Percentiles rank a stretch among this genome's conserved stretches.
These are phyloP conservation scores for Cutaneotrichosporon sp. DNA, from an alignment of 1,284 basidiomycete species.

Conservation along the genomic window DNA sequence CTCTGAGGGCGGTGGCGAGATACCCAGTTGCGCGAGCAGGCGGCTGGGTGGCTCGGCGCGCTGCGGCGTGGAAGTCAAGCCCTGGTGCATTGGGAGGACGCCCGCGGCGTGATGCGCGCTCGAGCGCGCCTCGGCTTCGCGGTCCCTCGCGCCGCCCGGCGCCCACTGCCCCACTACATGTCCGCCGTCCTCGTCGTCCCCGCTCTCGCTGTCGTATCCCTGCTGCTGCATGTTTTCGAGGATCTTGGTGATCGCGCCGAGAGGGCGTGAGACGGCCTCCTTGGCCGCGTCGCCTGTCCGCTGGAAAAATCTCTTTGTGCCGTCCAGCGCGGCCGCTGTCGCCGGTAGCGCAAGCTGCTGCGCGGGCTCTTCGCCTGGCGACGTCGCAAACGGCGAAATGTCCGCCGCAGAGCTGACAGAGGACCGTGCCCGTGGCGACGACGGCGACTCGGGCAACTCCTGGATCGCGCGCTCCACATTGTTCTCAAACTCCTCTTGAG, in stretches of 20 bases:
- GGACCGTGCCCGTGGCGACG: conserved; percentile 15
- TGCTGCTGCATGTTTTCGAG: conserved; percentile 58
- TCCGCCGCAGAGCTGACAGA: conserved; percentile 16
- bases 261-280: conserved; percentile 71
- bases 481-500: conserved; percentile 85
- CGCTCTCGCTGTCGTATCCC: conserved; percentile 27
- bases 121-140: not conserved
- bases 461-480: conserved; percentile 71
- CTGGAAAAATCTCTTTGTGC: conserved; percentile 70
- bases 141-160: conserved; percentile 3
- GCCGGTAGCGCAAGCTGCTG: conserved; percentile 64
- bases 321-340: conserved; percentile 61
- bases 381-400: conserved; percentile 39
- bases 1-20: conserved; percentile 12
- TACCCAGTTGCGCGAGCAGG: conserved; percentile 17
- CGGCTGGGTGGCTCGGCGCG: conserved; percentile 13
- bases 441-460: conserved; percentile 52
- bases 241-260: conserved; percentile 78
- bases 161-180: conserved; percentile 1
- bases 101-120: not conserved
- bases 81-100: not conserved
- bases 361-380: conserved; percentile 73
- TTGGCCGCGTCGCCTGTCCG: conserved; percentile 66
- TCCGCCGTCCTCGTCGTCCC: conserved; percentile 28
- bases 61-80: not conserved